These are phyloP conservation scores for Paramecium pentaurelia DNA, from an alignment of 73 alveolate genomes.

Conservation along the genomic window DNA sequence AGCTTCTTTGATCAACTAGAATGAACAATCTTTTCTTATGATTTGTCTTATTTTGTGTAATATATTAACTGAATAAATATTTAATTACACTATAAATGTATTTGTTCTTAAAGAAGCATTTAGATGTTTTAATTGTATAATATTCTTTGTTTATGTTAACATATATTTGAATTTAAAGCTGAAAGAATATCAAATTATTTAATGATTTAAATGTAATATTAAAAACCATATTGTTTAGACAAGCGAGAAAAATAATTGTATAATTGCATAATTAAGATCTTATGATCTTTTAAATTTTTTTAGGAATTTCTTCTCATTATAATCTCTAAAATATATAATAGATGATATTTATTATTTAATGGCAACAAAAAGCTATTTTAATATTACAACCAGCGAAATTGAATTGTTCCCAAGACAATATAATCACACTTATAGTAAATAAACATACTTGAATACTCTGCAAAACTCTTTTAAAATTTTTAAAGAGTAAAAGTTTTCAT, in stretches of 20 bases:
- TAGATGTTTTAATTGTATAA: neutral
- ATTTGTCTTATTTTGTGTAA: neutral
- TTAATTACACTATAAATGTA: neutral
- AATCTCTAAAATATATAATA: neutral
- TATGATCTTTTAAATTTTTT: neutral
- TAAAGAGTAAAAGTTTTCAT: neutral
- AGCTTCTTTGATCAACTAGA: conserved; percentile 30
- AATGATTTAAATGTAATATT: neutral
- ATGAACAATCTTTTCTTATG: neutral
- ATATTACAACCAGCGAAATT: neutral
- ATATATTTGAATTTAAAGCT: neutral
- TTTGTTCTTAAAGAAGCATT: neutral
- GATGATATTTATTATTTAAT: neutral
- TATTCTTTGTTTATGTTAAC: neutral
- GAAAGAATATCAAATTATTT: neutral
- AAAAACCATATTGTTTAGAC: neutral
- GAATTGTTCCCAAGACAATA: neutral
- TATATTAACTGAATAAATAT: neutral
- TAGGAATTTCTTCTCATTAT: neutral
- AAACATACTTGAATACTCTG: neutral
- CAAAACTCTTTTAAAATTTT: neutral
- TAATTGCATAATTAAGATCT: neutral
- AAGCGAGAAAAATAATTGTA: neutral
- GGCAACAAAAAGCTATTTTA: neutral
- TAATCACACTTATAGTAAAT: neutral